Conservation (phyloP, 768 basidiomycete genomes). For the Leccinum broughii region DNA sequence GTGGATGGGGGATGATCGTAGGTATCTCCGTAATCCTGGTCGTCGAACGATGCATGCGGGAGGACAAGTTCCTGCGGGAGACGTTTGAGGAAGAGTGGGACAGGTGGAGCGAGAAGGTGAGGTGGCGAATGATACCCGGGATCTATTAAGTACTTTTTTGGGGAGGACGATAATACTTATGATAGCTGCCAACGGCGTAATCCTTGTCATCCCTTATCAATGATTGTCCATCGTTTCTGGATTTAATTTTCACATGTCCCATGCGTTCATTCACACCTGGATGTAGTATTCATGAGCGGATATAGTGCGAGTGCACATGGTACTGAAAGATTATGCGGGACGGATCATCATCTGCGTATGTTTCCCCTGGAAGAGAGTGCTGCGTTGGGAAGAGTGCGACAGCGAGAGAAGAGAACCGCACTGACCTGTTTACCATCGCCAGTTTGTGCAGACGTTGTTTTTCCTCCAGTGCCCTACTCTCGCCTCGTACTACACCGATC, state of each 20-base stretch:
- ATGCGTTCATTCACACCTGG: not conserved
- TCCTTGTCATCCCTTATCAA: not conserved
- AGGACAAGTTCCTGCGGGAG: slow-evolving; percentile 4
- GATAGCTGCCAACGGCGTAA: not conserved
- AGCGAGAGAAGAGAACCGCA: slow-evolving; percentile 1
- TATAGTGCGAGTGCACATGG: not conserved
- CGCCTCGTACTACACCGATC: slow-evolving; percentile 65
- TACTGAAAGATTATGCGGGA: not conserved
- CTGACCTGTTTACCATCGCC: slow-evolving; percentile 80
- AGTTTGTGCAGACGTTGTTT: slow-evolving; percentile 64
- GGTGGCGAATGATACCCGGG: slow-evolving; percentile 13
- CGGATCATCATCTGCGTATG: slow-evolving; percentile 17
- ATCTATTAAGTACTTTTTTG: slow-evolving; percentile 6
- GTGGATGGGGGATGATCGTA: slow-evolving; percentile 2
- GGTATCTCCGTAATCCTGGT: not conserved
- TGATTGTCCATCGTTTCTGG: not conserved
- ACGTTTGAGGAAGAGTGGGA: slow-evolving; percentile 18
- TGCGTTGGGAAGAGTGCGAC: slow-evolving; percentile 1
- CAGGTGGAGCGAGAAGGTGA: slow-evolving; percentile 10
- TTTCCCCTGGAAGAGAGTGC: slow-evolving; percentile 23
- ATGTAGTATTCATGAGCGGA: not conserved
- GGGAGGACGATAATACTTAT: not conserved
- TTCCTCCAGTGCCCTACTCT: slow-evolving; percentile 56
- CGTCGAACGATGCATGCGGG: slow-evolving; percentile 9
- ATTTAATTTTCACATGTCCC: not conserved